Evolutionary conservation across 2,329 filamentous ascomycete genomes (phyloP), one percentile per base, ranked within the genome.

Genomic region (Fusarium odoratissimum): DNA sequence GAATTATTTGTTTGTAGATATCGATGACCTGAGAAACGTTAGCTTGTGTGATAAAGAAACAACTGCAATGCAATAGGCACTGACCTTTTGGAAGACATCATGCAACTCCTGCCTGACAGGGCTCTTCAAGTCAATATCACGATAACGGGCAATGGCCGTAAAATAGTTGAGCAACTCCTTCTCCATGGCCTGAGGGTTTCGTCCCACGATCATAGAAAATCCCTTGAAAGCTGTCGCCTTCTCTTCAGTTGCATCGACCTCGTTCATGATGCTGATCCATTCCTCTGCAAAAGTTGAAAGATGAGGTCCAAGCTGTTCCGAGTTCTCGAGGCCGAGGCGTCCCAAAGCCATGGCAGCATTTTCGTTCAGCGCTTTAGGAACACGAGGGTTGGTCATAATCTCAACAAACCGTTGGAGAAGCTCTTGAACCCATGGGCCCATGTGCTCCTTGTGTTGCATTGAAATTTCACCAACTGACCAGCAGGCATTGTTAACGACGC

Each of bases 401-500:
- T 92, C 89, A 42, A 94, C 89, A 33, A 97, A 90, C 42, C 92
- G 91, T 69, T 92, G 88, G 65, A 97, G 91, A 21, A 99, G 85
- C 69, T 92, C 89, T 28, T 93, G 91, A 14, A 95, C 89, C 79
- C 92, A 97, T 2, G 92, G 92, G 3, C 87, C 87, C 90, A 98
- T 93, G 60, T 88, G 90, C 69, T 91, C 90, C 74, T 91, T 90
- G 79, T 93, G 88, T 69, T 94, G 91, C 81, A 97, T 91, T 21
- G 95, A 91, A 69, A 98, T 96, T 84, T 99, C 96, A 45, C 96
- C 96, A 30, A 91, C 91, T 11, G 95, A 97, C 96, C 96, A 99
- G 84, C 95, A 98, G 28, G 96, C 95, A 80, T 99, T 99, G 87
- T 98, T 99, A 67, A 98, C 91, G 35, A 98, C 95, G 67, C 95